Evolutionary conservation across 2,329 filamentous ascomycete genomes (phyloP).

Genomic region (Paracorniculantispora psalliotae): DNA sequence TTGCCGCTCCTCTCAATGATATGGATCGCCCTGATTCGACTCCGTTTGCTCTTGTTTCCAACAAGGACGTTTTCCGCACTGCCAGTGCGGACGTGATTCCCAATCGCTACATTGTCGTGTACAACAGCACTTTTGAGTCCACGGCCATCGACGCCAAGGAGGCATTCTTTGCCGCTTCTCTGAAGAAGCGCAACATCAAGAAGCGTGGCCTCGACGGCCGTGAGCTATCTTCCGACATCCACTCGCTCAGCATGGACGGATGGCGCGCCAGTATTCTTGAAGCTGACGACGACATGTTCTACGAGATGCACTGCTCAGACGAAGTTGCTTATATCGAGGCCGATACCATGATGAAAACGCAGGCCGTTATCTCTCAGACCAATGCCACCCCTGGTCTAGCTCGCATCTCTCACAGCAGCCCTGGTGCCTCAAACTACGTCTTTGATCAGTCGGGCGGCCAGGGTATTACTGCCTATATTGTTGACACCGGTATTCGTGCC

Average conservation of each 20-base stretch:
- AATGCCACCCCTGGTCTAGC: conserved; percentile 50
- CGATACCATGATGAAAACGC: conserved; percentile 43
- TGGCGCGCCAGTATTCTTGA: conserved; percentile 53
- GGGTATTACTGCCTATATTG: conserved; percentile 50
- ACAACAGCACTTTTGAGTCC: conserved; percentile 49
- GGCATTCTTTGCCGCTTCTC: conserved; percentile 39
- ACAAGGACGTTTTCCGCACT: conserved; percentile 47
- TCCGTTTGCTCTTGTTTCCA: conserved; percentile 39
- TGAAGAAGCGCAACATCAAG: conserved; percentile 54
- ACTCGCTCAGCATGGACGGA: conserved; percentile 41
- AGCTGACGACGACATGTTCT: conserved; percentile 45
- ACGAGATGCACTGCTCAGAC: conserved; percentile 41
- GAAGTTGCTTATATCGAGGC: conserved; percentile 52
- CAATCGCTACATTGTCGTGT: conserved; percentile 61
- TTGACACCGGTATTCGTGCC: conserved; percentile 54
- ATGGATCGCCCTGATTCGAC: conserved; percentile 17
- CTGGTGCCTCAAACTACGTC: conserved; percentile 34
- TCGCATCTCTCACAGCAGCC: conserved; percentile 44
- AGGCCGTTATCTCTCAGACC: conserved; percentile 43
- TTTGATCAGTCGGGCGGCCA: conserved; percentile 37
- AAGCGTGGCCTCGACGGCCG: conserved; percentile 46
- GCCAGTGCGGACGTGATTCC: conserved; percentile 39
- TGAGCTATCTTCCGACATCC: conserved; percentile 42
- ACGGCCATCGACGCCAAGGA: conserved; percentile 47
- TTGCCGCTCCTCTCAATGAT: conserved; percentile 21